These are phyloP conservation scores for Antarctomyces pellizariae DNA, from an alignment of 495 filamentous ascomycete species.

Conservation along the genomic window DNA sequence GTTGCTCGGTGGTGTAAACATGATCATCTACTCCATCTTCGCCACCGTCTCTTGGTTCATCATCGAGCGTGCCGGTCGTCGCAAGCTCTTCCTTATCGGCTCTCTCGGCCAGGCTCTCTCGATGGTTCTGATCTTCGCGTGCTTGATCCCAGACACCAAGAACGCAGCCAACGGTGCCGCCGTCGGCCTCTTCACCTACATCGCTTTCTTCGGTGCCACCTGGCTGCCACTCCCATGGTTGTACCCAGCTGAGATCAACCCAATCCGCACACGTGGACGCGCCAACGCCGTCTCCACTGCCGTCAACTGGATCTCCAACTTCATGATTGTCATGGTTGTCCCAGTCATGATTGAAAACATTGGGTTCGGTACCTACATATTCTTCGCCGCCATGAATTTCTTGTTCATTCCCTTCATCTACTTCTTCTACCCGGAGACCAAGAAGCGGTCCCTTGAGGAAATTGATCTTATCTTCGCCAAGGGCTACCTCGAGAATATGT, in stretches of 20 bases:
- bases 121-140: constrained; percentile 57
- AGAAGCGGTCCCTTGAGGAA: constrained; percentile 46
- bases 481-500: constrained; percentile 49
- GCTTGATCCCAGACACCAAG: constrained; percentile 31
- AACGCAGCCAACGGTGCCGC: constrained; percentile 42
- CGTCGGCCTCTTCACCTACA: constrained; percentile 60
- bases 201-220: constrained; percentile 51
- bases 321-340: constrained; percentile 59
- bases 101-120: constrained; percentile 41
- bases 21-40: constrained; percentile 58
- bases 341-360: constrained; percentile 47
- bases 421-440: constrained; percentile 59
- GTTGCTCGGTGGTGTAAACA: constrained; percentile 56
- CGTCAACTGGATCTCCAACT: constrained; percentile 67
- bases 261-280: constrained; percentile 48
- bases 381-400: constrained; percentile 51
- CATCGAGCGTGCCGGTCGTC: constrained; percentile 48
- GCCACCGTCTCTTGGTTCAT: constrained; percentile 63
- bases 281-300: constrained; percentile 57
- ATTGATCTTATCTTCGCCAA: constrained; percentile 69
- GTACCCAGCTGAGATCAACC: constrained; percentile 49
- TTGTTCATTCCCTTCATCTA: constrained; percentile 50
- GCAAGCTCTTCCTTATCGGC: constrained; percentile 47
- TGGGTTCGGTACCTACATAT: constrained; percentile 54
- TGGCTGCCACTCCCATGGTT: constrained; percentile 52